Evolutionary conservation across 2,329 filamentous ascomycete genomes (phyloP).

Genomic region (Endoconidiophora polonica): DNA sequence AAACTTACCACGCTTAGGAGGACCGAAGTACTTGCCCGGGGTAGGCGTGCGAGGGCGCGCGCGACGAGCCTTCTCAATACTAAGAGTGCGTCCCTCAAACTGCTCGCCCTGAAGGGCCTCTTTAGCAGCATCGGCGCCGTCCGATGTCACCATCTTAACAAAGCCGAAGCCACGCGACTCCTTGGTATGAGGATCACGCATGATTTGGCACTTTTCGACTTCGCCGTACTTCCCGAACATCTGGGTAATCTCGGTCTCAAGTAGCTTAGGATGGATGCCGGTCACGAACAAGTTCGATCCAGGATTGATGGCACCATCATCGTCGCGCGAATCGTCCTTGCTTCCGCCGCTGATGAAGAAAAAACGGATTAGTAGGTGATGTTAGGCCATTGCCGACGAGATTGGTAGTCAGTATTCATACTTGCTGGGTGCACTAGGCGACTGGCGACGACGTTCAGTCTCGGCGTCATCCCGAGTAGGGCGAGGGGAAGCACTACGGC

Average conservation of each 20-base stretch:
- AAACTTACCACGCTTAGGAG: conserved; percentile 81
- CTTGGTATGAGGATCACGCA: conserved; percentile 96
- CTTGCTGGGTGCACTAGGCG: conserved; percentile 41
- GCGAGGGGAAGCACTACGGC: conserved; percentile 49
- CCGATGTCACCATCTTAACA: conserved; percentile 93
- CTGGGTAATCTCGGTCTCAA: conserved; percentile 77
- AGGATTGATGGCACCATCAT: conserved; percentile 72
- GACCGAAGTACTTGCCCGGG: conserved; percentile 97
- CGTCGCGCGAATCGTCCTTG: conserved; percentile 40
- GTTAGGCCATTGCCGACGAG: neutral
- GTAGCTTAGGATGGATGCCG: conserved; percentile 84
- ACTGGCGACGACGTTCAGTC: conserved; percentile 37
- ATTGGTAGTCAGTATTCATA: conserved; percentile 29
- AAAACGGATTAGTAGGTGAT: conserved; percentile 5
- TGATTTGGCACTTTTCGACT: conserved; percentile 98
- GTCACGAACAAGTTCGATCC: conserved; percentile 98
- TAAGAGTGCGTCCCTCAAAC: conserved; percentile 86
- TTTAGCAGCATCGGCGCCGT: conserved; percentile 92
- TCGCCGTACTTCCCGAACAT: conserved; percentile 98
- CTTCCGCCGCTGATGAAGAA: conserved; percentile 22
- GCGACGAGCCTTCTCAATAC: conserved; percentile 97
- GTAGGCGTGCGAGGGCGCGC: conserved; percentile 89
- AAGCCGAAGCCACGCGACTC: conserved; percentile 98
- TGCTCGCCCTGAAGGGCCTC: conserved; percentile 89
- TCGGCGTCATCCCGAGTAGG: conserved; percentile 43